These are phyloP conservation scores for Cucurbita pepo DNA, from an alignment of 306 rosid species.

Conservation along the genomic window DNA sequence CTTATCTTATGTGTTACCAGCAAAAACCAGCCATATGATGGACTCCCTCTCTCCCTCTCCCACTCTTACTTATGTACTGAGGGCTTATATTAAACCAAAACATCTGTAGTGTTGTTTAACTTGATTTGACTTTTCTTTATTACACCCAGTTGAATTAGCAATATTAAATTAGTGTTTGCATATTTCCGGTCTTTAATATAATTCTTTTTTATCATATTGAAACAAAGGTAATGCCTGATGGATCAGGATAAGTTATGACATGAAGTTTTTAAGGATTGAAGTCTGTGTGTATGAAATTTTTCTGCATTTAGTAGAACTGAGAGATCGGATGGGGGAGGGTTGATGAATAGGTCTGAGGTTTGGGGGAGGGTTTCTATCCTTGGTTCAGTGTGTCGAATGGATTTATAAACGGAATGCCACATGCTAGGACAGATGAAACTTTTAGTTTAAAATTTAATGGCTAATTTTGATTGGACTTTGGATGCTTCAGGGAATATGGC, in stretches of 20 bases:
- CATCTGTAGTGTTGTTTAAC: background rate
- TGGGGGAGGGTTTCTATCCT: background rate
- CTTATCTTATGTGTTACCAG: background rate
- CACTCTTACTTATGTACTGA: background rate
- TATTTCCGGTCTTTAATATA: background rate
- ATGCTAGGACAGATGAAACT: background rate
- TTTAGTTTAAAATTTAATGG: background rate
- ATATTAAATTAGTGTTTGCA: background rate
- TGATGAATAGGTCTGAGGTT: background rate
- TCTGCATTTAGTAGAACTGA: background rate
- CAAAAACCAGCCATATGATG: background rate
- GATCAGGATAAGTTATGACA: background rate
- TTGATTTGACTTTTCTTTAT: background rate
- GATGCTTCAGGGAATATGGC: constrained; percentile 74
- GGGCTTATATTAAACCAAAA: background rate
- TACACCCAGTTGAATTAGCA: background rate
- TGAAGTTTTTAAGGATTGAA: background rate
- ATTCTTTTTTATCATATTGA: background rate
- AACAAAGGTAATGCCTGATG: background rate
- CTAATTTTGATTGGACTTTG: background rate
- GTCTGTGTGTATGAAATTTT: background rate
- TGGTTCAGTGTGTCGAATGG: background rate
- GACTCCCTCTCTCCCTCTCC: background rate
- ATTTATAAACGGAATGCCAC: background rate
- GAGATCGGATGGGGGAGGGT: background rate